phyloP scores from a whole-genome alignment of 768 basidiomycete species.

The Mycena kentingensis region DNA sequence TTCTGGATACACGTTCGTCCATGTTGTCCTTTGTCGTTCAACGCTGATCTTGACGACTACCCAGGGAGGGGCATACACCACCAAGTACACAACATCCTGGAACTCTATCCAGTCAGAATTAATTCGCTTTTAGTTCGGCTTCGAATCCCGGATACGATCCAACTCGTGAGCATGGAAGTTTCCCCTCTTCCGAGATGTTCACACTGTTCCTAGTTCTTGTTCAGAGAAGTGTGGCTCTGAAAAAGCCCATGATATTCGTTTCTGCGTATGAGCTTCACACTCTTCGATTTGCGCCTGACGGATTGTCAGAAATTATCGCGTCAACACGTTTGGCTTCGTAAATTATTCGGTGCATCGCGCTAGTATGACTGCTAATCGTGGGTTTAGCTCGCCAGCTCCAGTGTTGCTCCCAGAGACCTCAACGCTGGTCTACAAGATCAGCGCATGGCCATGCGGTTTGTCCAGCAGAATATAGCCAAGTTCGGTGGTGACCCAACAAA shows the following conservation, averaged over 20 bases:
- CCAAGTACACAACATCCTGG: slow-evolving; percentile 9
- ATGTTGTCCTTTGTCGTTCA: not conserved
- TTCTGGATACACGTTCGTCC: slow-evolving; percentile 39
- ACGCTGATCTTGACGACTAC: not conserved
- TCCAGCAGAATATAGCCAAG: slow-evolving; percentile 63
- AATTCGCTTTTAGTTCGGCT: slow-evolving; percentile 38
- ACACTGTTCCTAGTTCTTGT: slow-evolving; percentile 45
- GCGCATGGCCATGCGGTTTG: slow-evolving; percentile 55
- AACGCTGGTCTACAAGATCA: slow-evolving; percentile 68
- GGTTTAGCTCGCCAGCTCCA: slow-evolving; percentile 47
- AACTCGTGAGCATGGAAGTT: slow-evolving; percentile 39
- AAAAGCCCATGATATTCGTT: slow-evolving; percentile 60
- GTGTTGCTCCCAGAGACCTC: slow-evolving; percentile 48
- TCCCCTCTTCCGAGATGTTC: not conserved
- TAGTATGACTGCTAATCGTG: not conserved
- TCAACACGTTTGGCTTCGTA: slow-evolving; percentile 62
- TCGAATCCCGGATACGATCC: slow-evolving; percentile 47
- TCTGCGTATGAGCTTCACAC: slow-evolving; percentile 42
- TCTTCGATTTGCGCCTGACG: not conserved
- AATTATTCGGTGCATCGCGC: slow-evolving; percentile 13
- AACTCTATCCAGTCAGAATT: not conserved
- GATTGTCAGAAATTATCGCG: slow-evolving; percentile 51
- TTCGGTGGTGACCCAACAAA: slow-evolving; percentile 68
- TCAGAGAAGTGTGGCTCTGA: slow-evolving; percentile 44
- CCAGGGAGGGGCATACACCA: slow-evolving; percentile 53